These are phyloP conservation scores for Lentinula novae-zelandiae DNA, from an alignment of 1,284 basidiomycete genomes.

Conservation along the genomic window DNA sequence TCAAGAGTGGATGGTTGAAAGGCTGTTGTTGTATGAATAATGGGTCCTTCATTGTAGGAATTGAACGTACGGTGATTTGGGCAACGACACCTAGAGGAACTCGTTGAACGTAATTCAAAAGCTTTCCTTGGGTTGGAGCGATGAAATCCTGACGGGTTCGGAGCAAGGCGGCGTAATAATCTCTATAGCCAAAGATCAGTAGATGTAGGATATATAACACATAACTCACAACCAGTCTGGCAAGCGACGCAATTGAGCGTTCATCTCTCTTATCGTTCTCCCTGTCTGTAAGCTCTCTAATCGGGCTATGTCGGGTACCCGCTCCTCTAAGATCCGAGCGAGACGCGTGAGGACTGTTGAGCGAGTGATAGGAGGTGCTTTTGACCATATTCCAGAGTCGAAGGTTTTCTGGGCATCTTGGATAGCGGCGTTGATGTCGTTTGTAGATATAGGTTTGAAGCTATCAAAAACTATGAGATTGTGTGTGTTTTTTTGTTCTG, in stretches of 20 bases:
- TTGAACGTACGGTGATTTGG: constrained; percentile 64
- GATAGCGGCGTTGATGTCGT: constrained; percentile 53
- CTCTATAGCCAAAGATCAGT: constrained; percentile 34
- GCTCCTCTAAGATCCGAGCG: constrained; percentile 55
- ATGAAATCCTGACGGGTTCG: constrained; percentile 66
- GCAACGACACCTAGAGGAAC: constrained; percentile 81
- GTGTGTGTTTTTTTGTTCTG: too few species aligned
- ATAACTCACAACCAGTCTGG: constrained; percentile 83
- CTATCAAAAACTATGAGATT: constrained; percentile 11
- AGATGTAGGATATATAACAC: constrained; percentile 2
- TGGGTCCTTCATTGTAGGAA: neutral
- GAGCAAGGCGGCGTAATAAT: constrained; percentile 72
- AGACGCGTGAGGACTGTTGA: constrained; percentile 64
- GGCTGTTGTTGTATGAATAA: constrained; percentile 41
- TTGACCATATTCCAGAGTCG: constrained; percentile 68
- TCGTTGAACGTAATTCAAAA: constrained; percentile 75
- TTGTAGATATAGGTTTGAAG: constrained; percentile 16
- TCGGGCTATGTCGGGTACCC: constrained; percentile 53
- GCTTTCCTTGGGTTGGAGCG: constrained; percentile 73
- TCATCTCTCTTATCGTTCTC: constrained; percentile 75
- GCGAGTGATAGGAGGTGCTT: constrained; percentile 49
- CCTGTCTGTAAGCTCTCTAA: constrained; percentile 78
- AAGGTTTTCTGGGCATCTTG: constrained; percentile 53
- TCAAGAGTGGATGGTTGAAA: constrained; percentile 80
- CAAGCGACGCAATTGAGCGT: constrained; percentile 64